Conservation (phyloP, 139 green algal species). For the Dunaliella primolecta region DNA sequence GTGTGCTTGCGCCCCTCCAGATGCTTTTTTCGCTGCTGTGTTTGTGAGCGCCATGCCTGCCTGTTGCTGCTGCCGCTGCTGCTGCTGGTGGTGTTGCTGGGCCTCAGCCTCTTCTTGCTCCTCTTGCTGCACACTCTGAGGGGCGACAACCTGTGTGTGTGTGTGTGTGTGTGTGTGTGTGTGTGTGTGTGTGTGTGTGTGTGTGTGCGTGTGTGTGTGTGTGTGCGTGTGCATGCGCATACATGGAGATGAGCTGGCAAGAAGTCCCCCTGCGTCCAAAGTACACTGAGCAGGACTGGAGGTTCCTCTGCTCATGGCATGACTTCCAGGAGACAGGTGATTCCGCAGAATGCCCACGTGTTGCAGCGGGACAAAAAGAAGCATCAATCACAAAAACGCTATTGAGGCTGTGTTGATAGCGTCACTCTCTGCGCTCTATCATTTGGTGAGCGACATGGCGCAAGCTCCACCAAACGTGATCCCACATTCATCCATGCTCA, state of each 20-base stretch:
- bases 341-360: too few species aligned
- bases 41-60: background rate
- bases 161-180: background rate
- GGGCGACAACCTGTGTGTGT: background rate
- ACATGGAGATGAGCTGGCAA: background rate
- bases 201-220: background rate
- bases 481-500: too few species aligned
- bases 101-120: background rate
- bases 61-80: background rate
- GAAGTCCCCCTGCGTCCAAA: background rate
- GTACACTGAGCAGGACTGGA: background rate
- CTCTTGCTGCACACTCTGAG: background rate
- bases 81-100: background rate
- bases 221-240: background rate
- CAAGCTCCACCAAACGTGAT: too few species aligned
- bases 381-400: too few species aligned
- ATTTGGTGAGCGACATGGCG: too few species aligned
- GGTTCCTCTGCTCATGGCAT: background rate
- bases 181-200: background rate
- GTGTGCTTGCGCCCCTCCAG: background rate
- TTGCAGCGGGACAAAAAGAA: too few species aligned
- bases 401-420: too few species aligned
- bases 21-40: conserved; percentile 26
- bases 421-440: too few species aligned
- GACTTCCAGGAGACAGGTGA: background rate